Percentiles rank a stretch among this genome's conserved stretches.
Conservation (phyloP, 2,329 filamentous ascomycete species). For the Triangularia setosa region DNA sequence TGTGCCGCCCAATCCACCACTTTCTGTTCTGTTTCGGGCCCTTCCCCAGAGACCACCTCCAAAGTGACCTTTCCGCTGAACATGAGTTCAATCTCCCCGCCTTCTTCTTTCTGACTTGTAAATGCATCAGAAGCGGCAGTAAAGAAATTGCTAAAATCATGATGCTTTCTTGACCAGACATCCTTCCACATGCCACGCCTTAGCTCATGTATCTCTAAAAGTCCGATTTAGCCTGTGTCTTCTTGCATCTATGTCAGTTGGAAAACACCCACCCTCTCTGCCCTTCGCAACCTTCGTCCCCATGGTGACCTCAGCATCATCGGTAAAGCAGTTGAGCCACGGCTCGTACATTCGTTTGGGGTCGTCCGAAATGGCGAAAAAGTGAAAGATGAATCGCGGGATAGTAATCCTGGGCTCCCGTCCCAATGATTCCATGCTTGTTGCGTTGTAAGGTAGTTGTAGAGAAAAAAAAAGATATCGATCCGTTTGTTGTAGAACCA, state of each 20-base stretch:
- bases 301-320: slow-evolving; percentile 41
- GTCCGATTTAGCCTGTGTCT: background rate
- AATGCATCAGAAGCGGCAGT: background rate
- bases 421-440: background rate
- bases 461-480: background rate
- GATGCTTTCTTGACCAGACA: slow-evolving; percentile 39
- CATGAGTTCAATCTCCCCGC: slow-evolving; percentile 33
- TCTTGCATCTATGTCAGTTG: background rate
- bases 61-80: slow-evolving; percentile 27
- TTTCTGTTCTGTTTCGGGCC: slow-evolving; percentile 19
- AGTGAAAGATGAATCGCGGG: slow-evolving; percentile 26
- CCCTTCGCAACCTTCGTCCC: slow-evolving; percentile 38
- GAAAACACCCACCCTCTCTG: slow-evolving; percentile 28
- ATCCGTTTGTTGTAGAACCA: background rate
- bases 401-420: background rate
- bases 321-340: slow-evolving; percentile 41
- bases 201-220: slow-evolving; percentile 39
- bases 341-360: slow-evolving; percentile 36
- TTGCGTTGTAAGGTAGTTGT: background rate
- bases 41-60: slow-evolving; percentile 20
- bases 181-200: slow-evolving; percentile 43
- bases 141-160: slow-evolving; percentile 40
- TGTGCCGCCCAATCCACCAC: slow-evolving; percentile 31
- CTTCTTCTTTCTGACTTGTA: background rate
- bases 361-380: slow-evolving; percentile 44